These are phyloP conservation scores for Penicillium diatomitis DNA, from an alignment of 495 filamentous ascomycete genomes.

Conservation along the genomic window DNA sequence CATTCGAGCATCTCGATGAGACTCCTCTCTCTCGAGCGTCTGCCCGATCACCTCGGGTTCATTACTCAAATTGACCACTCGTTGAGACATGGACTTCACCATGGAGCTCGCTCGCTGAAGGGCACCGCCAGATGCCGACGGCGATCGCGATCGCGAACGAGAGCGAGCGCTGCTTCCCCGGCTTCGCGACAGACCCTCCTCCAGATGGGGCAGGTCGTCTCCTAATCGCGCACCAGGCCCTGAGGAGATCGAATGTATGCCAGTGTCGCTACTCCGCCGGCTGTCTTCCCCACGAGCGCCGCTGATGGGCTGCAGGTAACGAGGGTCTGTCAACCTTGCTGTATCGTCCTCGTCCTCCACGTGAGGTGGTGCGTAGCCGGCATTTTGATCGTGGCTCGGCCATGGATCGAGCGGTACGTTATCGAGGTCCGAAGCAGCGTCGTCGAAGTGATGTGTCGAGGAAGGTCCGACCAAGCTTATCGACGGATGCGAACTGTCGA, in stretches of 20 bases:
- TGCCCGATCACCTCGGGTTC: slow-evolving; percentile 73
- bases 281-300: slow-evolving; percentile 41
- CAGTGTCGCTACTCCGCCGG: slow-evolving; percentile 49
- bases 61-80: slow-evolving; percentile 94
- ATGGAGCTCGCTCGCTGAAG: slow-evolving; percentile 78
- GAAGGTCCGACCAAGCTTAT: slow-evolving; percentile 12
- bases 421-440: slow-evolving; percentile 24
- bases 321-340: slow-evolving; percentile 53
- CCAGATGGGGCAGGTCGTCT: slow-evolving; percentile 51
- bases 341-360: slow-evolving; percentile 52
- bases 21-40: slow-evolving; percentile 58
- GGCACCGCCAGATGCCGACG: slow-evolving; percentile 55
- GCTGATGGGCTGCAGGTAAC: slow-evolving; percentile 57
- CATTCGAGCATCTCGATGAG: slow-evolving; percentile 40
- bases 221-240: slow-evolving; percentile 44
- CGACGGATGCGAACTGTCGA: slow-evolving; percentile 30
- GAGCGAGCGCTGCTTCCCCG: slow-evolving; percentile 43
- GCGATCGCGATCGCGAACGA: slow-evolving; percentile 64
- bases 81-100: slow-evolving; percentile 92
- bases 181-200: slow-evolving; percentile 32
- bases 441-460: slow-evolving; percentile 13
- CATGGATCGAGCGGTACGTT: slow-evolving; percentile 21
- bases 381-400: slow-evolving; percentile 24
- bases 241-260: slow-evolving; percentile 50
- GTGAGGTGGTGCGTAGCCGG: slow-evolving; percentile 40